Base-by-base conservation (phyloP, 2,329 filamentous ascomycete genomes). In the Hymenoscyphus infarciens region DNA sequence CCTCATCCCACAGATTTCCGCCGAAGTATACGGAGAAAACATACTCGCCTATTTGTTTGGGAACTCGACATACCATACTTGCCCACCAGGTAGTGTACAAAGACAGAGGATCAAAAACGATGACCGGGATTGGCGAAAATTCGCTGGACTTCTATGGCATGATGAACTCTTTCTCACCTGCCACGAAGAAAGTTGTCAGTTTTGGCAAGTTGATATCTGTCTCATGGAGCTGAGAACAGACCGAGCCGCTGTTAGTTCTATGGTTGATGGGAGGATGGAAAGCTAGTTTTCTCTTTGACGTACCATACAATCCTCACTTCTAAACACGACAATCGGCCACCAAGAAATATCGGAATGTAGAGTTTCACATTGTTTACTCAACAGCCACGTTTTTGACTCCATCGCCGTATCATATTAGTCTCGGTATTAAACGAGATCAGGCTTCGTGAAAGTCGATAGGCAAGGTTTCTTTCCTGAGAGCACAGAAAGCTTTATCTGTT, bases 31-130 rank as follows among this genome's bases (percentile, higher is more conserved):
- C 16, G 45, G 45, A 13, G 16, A 52, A n/a, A 52, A 52, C 16
- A 52, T 52, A n/a, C 1, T 52, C n/a, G 45, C 45, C 8, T 1
- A 52, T 52, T 19, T 52, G 45, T 52, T 52, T n/a, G 45, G 45
- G n/a, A 52, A 52, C 45, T 52, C 45, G 22, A 52, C 45, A 19
- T 52, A 52, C 45, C 45, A 22, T 16, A 52, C n/a, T 19, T 52
- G n/a, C 25, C 45, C 45, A 19, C 45, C 45, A 2, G 45, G 45
- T 6, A 52, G 45, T 52, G 45, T n/a, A 52, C 45, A 52, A 52
- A 52, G 45, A 52, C 45, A 52, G 25, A 52, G 45, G 45, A 52
- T 52, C 16, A 56, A 56, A 27, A 56, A 56, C 22, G 53, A 56
- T 29, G 33, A 56, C 22, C 22, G 22, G 27, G 53, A 56, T 56